These are phyloP conservation scores for Orbilia blumenaviensis DNA, from an alignment of 2,329 filamentous ascomycete species.

Conservation along the genomic window DNA sequence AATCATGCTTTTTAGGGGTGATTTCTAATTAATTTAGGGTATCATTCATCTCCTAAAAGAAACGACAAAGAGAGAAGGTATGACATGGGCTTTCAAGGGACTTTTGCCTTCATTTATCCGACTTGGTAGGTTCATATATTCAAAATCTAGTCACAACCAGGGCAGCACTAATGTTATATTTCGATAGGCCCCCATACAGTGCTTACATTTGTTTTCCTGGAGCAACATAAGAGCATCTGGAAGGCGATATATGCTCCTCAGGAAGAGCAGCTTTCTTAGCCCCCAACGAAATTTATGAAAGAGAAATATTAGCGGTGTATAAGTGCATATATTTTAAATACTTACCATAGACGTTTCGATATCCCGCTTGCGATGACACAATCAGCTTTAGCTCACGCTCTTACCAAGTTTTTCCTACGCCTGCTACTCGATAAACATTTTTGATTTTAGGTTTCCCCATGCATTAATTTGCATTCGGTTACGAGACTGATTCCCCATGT, in stretches of 20 bases:
- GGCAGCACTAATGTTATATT: slow-evolving; percentile 3
- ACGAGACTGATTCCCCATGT: not conserved
- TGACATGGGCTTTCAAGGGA: slow-evolving; percentile 86
- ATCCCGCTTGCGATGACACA: no score
- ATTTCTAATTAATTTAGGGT: slow-evolving; percentile 59
- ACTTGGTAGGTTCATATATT: slow-evolving; percentile 60
- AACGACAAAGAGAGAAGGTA: slow-evolving; percentile 75
- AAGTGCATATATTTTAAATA: slow-evolving; percentile 29
- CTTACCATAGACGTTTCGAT: slow-evolving; percentile 11
- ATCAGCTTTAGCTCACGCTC: not conserved
- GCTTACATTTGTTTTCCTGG: slow-evolving; percentile 84
- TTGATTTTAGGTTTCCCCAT: not conserved
- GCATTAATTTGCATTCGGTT: not conserved
- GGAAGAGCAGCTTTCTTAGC: slow-evolving; percentile 7
- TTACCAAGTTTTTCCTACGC: no score
- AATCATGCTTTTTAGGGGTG: not conserved
- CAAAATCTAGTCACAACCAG: not conserved
- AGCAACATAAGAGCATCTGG: slow-evolving; percentile 81
- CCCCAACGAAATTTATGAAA: not conserved
- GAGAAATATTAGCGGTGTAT: slow-evolving; percentile 5
- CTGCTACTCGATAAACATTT: no score
- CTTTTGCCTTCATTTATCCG: slow-evolving; percentile 79
- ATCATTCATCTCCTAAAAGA: slow-evolving; percentile 71
- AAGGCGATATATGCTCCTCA: slow-evolving; percentile 35
- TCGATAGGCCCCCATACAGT: slow-evolving; percentile 73